Base-by-base conservation (phyloP, 2,329 filamentous ascomycete genomes). In the Colletotrichum melonis region DNA sequence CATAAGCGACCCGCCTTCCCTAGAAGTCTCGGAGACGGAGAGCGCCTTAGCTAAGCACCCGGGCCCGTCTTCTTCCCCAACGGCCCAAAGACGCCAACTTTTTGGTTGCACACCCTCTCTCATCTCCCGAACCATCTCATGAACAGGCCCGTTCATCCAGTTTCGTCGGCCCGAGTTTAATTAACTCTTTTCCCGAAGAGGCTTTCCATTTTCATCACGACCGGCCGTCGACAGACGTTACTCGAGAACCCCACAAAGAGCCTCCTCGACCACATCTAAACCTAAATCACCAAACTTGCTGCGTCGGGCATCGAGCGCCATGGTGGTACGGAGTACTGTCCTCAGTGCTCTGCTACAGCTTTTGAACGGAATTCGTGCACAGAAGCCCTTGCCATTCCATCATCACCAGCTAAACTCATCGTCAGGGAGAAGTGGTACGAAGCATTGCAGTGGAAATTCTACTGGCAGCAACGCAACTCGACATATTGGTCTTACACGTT, bases 241-340 rank as follows among this genome's bases (percentile, higher is more conserved):
- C 58, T 63, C 65, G 64, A 70, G 55, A 46, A 68, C 65, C 64
- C 28, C 57, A 38, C 28, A 52, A 72, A 69, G 69, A 72, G 69
- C 69, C 69, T 64, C 69, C 42, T 72, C 54, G 35, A 63, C 59
- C 65, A 42, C 69, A 55, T 11, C 24, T 32, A 16, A 26, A 56
- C 42, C 5, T 19, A 16, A 35, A 56, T 30, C 5, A 38, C 58
- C 64, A 38, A 72, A 38, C 19, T 63, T 65, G 66, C 63, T 54
- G 24, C 16, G 7, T 49, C 16, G 4, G 42, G 42, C 19, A 19
- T 19, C 19, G 16, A n/a, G 42, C 4, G 19, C 19, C 42, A n/a
- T 19, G 19, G 28, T 24, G 22, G 9, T 14, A 16, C 24, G 22
- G 2, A 6, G 11, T 14, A 28, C n/a, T 14, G 52, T 22, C 3